Evolutionary conservation across 306 rosid genomes (phyloP).

Genomic region (Fragaria ananassa): DNA sequence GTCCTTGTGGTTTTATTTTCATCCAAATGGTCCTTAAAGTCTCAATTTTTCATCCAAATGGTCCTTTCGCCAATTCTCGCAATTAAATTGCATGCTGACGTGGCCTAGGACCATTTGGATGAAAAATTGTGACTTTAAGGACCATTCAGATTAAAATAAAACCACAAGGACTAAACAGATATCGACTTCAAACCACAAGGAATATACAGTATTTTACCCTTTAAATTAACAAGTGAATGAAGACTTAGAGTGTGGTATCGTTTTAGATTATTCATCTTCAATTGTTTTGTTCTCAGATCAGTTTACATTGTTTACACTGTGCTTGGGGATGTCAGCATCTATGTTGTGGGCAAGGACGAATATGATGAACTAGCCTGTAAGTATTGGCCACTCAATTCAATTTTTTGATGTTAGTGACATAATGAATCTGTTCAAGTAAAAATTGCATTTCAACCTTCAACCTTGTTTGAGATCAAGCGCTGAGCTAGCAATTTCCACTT

Average conservation of each 20-base stretch:
- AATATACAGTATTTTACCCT: too few species aligned
- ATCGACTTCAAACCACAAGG: too few species aligned
- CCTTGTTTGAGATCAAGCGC: neutral
- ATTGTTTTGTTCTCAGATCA: conserved; percentile 53
- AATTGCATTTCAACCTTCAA: neutral
- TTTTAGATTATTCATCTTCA: neutral
- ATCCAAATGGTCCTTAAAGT: too few species aligned
- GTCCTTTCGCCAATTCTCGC: too few species aligned
- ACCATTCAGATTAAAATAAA: too few species aligned
- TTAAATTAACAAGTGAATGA: neutral
- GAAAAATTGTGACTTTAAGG: too few species aligned
- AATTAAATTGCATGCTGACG: too few species aligned
- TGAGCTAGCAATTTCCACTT: neutral
- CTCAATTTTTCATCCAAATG: too few species aligned
- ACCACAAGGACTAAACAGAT: too few species aligned
- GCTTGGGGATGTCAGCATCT: conserved; percentile 91
- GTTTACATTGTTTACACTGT: conserved; percentile 89
- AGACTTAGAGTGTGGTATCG: neutral
- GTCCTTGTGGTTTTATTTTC: too few species aligned
- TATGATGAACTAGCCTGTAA: conserved; percentile 88
- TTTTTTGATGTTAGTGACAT: neutral
- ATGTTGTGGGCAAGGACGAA: conserved; percentile 84
- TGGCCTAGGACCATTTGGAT: too few species aligned
- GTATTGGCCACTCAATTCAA: conserved; percentile 27
- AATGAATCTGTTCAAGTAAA: neutral